phyloP scores from a whole-genome alignment of 768 basidiomycete species.

The Ramaria rubella region DNA sequence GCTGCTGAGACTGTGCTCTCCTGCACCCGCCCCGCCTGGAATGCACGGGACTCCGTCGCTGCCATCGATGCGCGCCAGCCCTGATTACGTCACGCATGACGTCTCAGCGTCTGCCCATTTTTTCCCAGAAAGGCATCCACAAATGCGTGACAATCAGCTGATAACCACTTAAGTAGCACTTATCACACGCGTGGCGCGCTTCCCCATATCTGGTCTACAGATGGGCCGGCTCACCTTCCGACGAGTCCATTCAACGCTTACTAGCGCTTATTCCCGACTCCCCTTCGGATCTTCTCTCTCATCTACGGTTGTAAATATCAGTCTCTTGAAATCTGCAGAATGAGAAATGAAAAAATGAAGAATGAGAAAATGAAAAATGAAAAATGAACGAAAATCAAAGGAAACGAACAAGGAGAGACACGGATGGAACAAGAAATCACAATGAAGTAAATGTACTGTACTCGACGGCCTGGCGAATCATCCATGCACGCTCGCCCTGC shows the following conservation, averaged over 20 bases:
- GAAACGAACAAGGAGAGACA: neutral
- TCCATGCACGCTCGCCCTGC: neutral
- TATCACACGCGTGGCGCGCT: neutral
- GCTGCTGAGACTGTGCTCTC: no score
- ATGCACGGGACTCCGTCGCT: neutral
- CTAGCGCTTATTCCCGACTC: no score
- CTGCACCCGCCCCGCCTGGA: neutral
- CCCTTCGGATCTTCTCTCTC: no score
- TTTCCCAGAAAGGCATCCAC: neutral
- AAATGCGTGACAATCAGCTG: no score
- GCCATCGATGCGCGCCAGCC: neutral
- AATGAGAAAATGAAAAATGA: neutral
- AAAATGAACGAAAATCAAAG: conserved; percentile 1
- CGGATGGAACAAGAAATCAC: neutral
- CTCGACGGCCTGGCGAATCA: neutral
- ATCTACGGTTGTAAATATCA: neutral
- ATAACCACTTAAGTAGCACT: neutral
- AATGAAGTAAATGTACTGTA: neutral
- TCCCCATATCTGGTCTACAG: neutral
- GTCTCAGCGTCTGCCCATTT: no score
- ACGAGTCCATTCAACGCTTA: no score
- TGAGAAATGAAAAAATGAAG: neutral
- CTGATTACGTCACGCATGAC: neutral
- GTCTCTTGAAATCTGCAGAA: no score
- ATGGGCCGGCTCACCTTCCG: no score